Evolutionary conservation across 805 yeast species (phyloP).

Genomic region (Kregervanrija delftensis): DNA sequence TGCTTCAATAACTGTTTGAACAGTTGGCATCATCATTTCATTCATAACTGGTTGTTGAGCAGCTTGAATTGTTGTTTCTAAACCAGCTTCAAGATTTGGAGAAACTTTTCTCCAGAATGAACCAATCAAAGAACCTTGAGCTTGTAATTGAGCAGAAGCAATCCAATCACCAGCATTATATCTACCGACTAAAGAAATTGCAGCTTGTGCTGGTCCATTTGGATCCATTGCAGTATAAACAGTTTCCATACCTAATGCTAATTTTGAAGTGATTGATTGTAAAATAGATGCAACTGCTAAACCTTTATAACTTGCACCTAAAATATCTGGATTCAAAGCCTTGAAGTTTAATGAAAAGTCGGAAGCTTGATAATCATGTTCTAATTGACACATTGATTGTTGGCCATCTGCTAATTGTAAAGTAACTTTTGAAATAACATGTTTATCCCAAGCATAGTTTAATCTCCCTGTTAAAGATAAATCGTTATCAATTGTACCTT

Average conservation of each 20-base stretch:
- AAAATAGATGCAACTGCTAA: slow-evolving; percentile 86
- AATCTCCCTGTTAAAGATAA: slow-evolving; percentile 79
- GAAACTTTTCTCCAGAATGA: slow-evolving; percentile 93
- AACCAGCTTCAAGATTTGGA: slow-evolving; percentile 90
- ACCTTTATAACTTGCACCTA: slow-evolving; percentile 77
- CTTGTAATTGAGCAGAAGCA: slow-evolving; percentile 88
- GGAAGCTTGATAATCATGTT: slow-evolving; percentile 88
- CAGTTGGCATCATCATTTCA: slow-evolving; percentile 69
- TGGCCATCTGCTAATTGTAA: slow-evolving; percentile 84
- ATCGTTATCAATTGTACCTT: slow-evolving; percentile 89
- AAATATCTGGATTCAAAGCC: slow-evolving; percentile 79
- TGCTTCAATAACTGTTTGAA: slow-evolving; percentile 84
- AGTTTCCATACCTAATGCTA: slow-evolving; percentile 88
- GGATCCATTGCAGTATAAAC: slow-evolving; percentile 74
- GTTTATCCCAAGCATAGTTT: slow-evolving; percentile 84
- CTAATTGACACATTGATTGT: slow-evolving; percentile 91
- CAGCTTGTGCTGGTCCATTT: slow-evolving; percentile 77
- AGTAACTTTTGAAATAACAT: slow-evolving; percentile 73
- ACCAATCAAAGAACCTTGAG: slow-evolving; percentile 82
- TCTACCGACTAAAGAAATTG: slow-evolving; percentile 84
- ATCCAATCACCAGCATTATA: slow-evolving; percentile 87
- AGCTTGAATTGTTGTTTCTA: slow-evolving; percentile 79
- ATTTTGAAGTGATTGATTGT: slow-evolving; percentile 78
- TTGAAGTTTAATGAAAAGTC: slow-evolving; percentile 88
- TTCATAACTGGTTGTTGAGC: slow-evolving; percentile 71